Percentiles rank a stretch among this genome's conserved stretches.
Conservation (phyloP, 805 yeast genomes). For the Candida chauliodis region DNA sequence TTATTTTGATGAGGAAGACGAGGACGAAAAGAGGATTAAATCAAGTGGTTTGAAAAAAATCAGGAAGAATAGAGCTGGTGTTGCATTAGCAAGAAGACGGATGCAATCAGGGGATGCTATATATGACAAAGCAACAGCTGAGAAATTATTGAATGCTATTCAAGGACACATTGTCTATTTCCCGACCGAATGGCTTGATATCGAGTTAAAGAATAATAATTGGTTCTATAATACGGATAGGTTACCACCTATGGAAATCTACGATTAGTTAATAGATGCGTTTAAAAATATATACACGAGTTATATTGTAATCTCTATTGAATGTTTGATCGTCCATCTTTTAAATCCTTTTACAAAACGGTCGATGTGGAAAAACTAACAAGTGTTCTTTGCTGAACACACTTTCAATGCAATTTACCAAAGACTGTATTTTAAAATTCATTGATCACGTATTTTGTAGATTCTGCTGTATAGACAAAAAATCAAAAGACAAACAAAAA, state of each 20-base stretch:
- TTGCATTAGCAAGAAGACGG: conserved; percentile 33
- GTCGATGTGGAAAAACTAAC: too few relatives aligned
- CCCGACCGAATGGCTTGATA: conserved; percentile 86
- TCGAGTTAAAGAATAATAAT: conserved; percentile 85
- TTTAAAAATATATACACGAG: too few relatives aligned
- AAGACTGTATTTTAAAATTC: too few relatives aligned
- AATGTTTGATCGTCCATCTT: too few relatives aligned
- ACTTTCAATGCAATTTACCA: too few relatives aligned
- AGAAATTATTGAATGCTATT: conserved; percentile 62
- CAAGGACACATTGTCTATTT: conserved; percentile 89
- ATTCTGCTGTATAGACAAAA: too few relatives aligned
- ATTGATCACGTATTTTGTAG: too few relatives aligned
- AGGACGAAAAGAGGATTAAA: neutral
- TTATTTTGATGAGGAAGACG: neutral
- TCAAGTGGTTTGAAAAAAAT: neutral
- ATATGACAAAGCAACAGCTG: conserved; percentile 74
- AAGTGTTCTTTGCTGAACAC: too few relatives aligned
- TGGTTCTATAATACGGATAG: conserved; percentile 96
- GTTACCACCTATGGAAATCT: conserved; percentile 92
- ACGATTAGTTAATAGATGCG: conserved; percentile 48
- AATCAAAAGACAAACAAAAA: too few relatives aligned
- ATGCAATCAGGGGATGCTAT: conserved; percentile 45
- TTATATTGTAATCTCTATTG: too few relatives aligned
- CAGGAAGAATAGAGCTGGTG: conserved; percentile 34
- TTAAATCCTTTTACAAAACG: too few relatives aligned